A percentile compares a stretch with the other conserved stretches of the same genome.
These are phyloP conservation scores for Geosmithia morbida DNA, from an alignment of 2,329 filamentous ascomycete species.

Conservation along the genomic window DNA sequence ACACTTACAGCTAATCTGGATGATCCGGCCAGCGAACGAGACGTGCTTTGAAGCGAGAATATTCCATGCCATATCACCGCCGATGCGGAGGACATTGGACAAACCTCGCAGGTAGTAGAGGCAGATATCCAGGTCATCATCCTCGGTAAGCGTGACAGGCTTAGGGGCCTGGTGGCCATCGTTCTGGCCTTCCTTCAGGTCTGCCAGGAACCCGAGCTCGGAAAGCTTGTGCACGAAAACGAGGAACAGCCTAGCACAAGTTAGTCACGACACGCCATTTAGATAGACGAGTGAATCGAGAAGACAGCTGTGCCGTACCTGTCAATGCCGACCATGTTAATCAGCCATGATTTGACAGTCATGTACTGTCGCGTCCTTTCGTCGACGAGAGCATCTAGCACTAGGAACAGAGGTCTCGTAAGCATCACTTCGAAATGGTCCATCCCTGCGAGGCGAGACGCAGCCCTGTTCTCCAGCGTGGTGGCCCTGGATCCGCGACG, in stretches of 20 bases:
- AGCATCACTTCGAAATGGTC: slow-evolving; percentile 61
- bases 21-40: slow-evolving; percentile 10
- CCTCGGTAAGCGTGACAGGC: slow-evolving; percentile 22
- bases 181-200: slow-evolving; percentile 1
- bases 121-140: slow-evolving; percentile 62
- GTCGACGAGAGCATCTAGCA: slow-evolving; percentile 65
- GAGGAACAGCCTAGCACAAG: slow-evolving; percentile 36
- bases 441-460: slow-evolving; percentile 33
- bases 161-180: slow-evolving; percentile 6
- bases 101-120: slow-evolving; percentile 67
- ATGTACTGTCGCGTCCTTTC: slow-evolving; percentile 61
- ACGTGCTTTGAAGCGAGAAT: slow-evolving; percentile 48
- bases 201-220: slow-evolving; percentile 34
- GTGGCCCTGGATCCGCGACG: slow-evolving; percentile 33
- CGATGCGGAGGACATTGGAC: slow-evolving; percentile 55
- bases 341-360: slow-evolving; percentile 69
- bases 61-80: slow-evolving; percentile 53
- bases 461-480: slow-evolving; percentile 15
- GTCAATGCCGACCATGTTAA: slow-evolving; percentile 47
- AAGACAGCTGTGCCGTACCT: slow-evolving; percentile 30
- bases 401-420: slow-evolving; percentile 64
- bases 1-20: slow-evolving; percentile 35
- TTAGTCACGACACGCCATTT: not conserved
- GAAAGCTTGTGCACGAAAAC: slow-evolving; percentile 45
- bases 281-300: not conserved